phyloP scores from a whole-genome alignment of 2,329 filamentous ascomycete species.

The Cadophora sp. region DNA sequence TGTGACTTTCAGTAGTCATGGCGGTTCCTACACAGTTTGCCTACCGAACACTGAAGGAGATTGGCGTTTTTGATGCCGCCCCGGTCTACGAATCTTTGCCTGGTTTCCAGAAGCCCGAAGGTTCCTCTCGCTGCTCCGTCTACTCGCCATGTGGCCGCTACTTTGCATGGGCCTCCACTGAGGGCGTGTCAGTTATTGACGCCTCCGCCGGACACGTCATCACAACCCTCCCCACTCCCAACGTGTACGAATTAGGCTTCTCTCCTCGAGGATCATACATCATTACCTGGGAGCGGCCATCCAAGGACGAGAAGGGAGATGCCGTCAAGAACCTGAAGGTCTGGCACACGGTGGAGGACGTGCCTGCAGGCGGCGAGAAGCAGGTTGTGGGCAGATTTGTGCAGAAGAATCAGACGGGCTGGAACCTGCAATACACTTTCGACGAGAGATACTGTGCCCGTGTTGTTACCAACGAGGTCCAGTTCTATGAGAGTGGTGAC shows the following conservation, averaged over 20 bases:
- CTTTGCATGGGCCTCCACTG: constrained; percentile 92
- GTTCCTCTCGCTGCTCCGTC: constrained; percentile 90
- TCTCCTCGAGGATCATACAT: constrained; percentile 91
- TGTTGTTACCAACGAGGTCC: constrained; percentile 94
- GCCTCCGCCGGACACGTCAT: constrained; percentile 77
- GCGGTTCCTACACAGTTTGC: constrained; percentile 92
- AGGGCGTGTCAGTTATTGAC: constrained; percentile 86
- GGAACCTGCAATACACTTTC: constrained; percentile 95
- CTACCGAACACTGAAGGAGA: constrained; percentile 95
- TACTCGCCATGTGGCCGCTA: constrained; percentile 97
- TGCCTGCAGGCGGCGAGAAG: constrained; percentile 67
- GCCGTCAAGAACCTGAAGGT: constrained; percentile 97
- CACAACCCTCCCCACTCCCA: constrained; percentile 76
- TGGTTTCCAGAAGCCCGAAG: constrained; percentile 87
- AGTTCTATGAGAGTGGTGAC: constrained; percentile 92
- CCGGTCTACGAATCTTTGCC: constrained; percentile 85
- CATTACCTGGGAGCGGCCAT: constrained; percentile 94
- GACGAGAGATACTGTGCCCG: constrained; percentile 95
- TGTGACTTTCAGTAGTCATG: constrained; percentile 94
- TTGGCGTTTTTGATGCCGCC: constrained; percentile 90
- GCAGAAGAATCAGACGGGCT: constrained; percentile 93
- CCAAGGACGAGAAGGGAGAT: constrained; percentile 92
- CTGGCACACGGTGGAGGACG: constrained; percentile 82
- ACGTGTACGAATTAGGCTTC: constrained; percentile 94
- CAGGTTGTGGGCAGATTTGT: constrained; percentile 87